Base-by-base conservation (phyloP, 345 rosid genomes). In the Corymbia maculata region DNA sequence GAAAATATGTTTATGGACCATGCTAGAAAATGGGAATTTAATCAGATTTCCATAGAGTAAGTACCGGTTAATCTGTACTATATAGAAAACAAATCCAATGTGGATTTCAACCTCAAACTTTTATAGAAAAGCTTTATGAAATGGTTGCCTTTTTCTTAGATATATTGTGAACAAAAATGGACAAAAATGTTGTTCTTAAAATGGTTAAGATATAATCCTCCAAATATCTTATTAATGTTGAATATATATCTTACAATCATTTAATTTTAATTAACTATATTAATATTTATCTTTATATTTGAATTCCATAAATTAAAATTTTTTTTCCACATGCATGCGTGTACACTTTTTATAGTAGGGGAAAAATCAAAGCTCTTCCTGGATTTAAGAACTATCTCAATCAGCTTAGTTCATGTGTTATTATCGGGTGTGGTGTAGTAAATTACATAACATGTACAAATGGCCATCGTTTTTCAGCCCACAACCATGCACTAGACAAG, bases 401-500 rank as follows among this genome's bases (percentile, higher is more conserved):
- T 55, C 1, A 9, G 28, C 6, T 0, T 55, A 21, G 61, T 22
- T 55, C 5, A 55, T 55, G 1, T 22, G 6, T 9, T 55, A 1
- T 55, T 55, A 55, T 55, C 0, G 0, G 21, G 61, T 0, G 28
- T 9, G 4, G 8, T 9, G 61, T 55, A 22, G 61, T 55, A 55
- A 22, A 55, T 55, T 22, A 55, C 61, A 55, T 21, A 55, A 55
- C 28, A 55, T 55, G 61, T 5, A 9, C 61, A 55, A 22, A 55
- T 1, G 28, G 0, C 61, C 2, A 11, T 22, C 9, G 12, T 55
- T 55, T 36, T 55, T 55, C 2, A 0, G 12, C 22, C 61, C 61
- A 55, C 61, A 55, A 55, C 6, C 61, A 1, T 55, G 61, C 61
- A 55, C 61, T 55, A 55, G 12, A 28, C 28, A 22, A 21, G 28